Percentiles rank a stretch among this genome's conserved stretches.
Conservation (phyloP, 345 rosid species). For the Syzygium aqueum region DNA sequence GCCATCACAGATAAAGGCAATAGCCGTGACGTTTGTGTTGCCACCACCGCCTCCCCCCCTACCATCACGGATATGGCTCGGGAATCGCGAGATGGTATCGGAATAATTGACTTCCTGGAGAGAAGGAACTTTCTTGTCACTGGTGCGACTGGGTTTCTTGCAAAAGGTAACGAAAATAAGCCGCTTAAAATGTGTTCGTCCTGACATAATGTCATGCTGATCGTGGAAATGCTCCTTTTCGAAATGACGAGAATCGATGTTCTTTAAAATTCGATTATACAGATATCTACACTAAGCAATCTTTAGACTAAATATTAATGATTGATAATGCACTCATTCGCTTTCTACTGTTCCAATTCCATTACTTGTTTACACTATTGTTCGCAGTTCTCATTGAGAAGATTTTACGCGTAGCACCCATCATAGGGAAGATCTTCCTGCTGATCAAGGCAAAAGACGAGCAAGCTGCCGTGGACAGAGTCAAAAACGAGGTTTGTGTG, state of each 20-base stretch:
- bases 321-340: background rate
- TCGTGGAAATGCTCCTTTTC: background rate
- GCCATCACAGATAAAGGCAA: background rate
- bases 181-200: background rate
- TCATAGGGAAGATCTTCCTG: slow-evolving; percentile 3
- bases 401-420: slow-evolving; percentile 1
- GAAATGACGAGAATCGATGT: background rate
- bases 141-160: slow-evolving; percentile 7
- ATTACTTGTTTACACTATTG: background rate
- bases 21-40: background rate
- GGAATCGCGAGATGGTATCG: background rate
- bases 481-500: background rate
- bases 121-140: background rate
- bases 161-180: background rate
- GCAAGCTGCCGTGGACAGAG: background rate
- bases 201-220: background rate
- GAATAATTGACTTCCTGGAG: slow-evolving; percentile 1
- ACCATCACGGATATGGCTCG: background rate
- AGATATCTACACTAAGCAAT: background rate
- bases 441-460: slow-evolving; percentile 3
- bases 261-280: background rate
- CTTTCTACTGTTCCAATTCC: background rate
- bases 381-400: slow-evolving; percentile 8
- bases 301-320: background rate
- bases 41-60: background rate